Evolutionary conservation across 2,329 filamentous ascomycete species (phyloP), one percentile per base, ranked within the genome.

Genomic region (Hyphodiscus sp.): DNA sequence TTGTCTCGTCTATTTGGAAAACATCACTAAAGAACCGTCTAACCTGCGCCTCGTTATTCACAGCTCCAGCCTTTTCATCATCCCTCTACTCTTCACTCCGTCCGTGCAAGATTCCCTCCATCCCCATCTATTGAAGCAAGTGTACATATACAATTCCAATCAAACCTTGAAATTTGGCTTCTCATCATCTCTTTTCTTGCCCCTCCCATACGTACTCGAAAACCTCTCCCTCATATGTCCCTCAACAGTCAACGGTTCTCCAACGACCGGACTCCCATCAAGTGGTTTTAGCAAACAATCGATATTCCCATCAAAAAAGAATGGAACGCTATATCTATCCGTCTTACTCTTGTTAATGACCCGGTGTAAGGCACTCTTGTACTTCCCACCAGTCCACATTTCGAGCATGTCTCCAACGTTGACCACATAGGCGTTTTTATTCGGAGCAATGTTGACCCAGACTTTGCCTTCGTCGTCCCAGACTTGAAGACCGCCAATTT

Each of bases 291-390:
- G 58, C 13, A 64, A 56, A 59, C 60, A 68, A 42, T 79, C 75
- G 6, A 76, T 68, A 65, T 80, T 79, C 4, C 78, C 78, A 51
- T 76, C 75, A 52, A 79, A 74, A 63, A 81, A 81, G 54, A 80
- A 78, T 0, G 78, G 76, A 16, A 81, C 70, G 1, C 73, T 77
- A 63, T 80, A 81, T 26, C 79, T 69, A 61, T 80, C 74, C 9
- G 63, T 67, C 2, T 70, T 70, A 13, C 71, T 71, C 51, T 68
- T 70, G 67, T 80, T 80, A 57, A 81, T 73, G 33, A 82, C 79
- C 5, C 78, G 68, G 64, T 82, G 79, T 2, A 77, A 61, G 53
- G 72, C 78, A 61, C 72, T 76, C 63, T 73, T 75, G 68, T 80
- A 82, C 53, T 68, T 63, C 29, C 74, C 73, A 41, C 73, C 71